A percentile compares a stretch with the other conserved stretches of the same genome.
phyloP scores from a whole-genome alignment of 768 basidiomycete genomes.

The Tulasnella sp. region DNA sequence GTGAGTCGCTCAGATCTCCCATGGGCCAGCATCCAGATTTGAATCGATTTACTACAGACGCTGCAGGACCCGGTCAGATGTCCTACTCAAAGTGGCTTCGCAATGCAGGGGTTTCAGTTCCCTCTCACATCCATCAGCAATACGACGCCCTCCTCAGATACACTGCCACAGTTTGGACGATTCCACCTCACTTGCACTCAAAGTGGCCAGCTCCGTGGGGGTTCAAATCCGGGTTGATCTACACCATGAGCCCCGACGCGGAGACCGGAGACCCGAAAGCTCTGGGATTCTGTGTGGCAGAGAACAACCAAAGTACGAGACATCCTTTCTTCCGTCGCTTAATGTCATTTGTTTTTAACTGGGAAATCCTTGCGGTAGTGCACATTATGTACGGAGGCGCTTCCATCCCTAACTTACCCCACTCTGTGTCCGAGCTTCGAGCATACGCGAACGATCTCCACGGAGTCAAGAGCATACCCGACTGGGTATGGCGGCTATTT shows the following conservation, averaged over 20 bases:
- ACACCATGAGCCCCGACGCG: not conserved
- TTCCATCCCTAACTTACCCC: not conserved
- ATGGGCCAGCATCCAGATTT: not conserved
- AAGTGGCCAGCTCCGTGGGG: not conserved
- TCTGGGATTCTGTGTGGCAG: not conserved
- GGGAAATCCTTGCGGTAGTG: not conserved
- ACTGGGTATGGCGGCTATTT: slow-evolving; percentile 3
- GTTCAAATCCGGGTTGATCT: not conserved
- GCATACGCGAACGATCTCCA: not conserved
- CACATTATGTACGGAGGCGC: not conserved
- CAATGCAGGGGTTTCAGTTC: slow-evolving; percentile 4
- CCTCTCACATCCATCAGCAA: not conserved
- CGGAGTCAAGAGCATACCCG: not conserved
- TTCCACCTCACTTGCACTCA: not conserved
- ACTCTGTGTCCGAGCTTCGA: not conserved
- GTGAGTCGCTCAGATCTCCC: not conserved
- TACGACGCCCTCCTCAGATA: slow-evolving; percentile 15
- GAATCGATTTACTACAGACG: not conserved
- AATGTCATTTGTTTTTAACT: not conserved
- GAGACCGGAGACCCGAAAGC: not conserved
- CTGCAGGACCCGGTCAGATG: slow-evolving; percentile 8
- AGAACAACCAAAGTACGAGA: slow-evolving; percentile 3
- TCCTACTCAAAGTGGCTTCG: not conserved
- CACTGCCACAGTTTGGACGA: not conserved
- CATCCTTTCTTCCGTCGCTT: not conserved